These are phyloP conservation scores for Bathelium albidoporum DNA, from an alignment of 495 filamentous ascomycete genomes.

Conservation along the genomic window DNA sequence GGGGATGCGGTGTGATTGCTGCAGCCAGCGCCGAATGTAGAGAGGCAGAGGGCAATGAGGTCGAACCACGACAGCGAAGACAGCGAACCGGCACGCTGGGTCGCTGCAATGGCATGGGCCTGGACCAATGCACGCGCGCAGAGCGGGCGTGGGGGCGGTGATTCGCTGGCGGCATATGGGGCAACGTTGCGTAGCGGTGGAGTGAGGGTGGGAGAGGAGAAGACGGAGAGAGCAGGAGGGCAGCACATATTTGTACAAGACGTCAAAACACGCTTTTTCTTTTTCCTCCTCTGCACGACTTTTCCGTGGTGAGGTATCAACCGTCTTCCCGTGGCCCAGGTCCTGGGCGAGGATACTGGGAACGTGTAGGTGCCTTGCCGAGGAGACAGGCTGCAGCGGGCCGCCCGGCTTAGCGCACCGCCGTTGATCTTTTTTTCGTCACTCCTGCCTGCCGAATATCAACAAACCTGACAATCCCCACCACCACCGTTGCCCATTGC, in stretches of 20 bases:
- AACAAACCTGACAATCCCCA: background rate
- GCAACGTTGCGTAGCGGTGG: background rate
- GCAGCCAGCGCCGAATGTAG: background rate
- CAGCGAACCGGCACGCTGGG: background rate
- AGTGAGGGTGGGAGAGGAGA: background rate
- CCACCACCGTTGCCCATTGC: background rate
- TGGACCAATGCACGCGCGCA: background rate
- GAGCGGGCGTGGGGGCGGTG: background rate
- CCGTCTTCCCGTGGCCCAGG: too few species aligned
- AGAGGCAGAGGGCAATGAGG: background rate
- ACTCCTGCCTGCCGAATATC: background rate
- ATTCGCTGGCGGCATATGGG: background rate
- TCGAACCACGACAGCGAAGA: background rate
- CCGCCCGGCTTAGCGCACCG: background rate
- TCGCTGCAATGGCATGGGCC: background rate
- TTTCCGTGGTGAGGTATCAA: too few species aligned
- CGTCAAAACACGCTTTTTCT: too few species aligned
- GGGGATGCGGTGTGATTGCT: background rate
- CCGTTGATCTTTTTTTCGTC: background rate
- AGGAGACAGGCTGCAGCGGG: constrained; percentile 1
- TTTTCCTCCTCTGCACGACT: too few species aligned
- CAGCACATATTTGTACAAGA: background rate
- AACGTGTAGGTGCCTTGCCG: background rate
- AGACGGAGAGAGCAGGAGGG: background rate
- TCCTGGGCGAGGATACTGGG: too few species aligned